Evolutionary conservation across 163 green algal genomes (phyloP), one percentile per base, ranked within the genome.

Genomic region (Volvox carteri): DNA sequence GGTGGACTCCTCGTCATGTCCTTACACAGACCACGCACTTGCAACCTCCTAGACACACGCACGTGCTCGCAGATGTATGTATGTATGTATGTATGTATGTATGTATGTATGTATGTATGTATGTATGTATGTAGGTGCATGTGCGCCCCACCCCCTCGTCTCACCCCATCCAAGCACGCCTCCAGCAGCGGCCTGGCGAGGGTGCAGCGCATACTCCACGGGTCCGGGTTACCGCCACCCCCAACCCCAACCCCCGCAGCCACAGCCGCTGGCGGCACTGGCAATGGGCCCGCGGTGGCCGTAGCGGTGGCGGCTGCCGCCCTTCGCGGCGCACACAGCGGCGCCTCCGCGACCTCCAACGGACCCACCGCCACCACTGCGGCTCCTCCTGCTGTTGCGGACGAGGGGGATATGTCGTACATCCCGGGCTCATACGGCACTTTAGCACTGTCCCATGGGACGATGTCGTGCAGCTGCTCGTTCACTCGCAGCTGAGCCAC

Each of bases 151-250:
- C 14, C 30, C n/a, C n/a, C 62, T 33, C 2, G 5, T 39, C 70
- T 78, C 25, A 78, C 70, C 70, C 39, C 70, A 35, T 78, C 39
- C 14, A 78, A 21, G 41, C 70, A 78, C 39, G 41, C 70, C 7
- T 18, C 37, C 70, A 78, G 41, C 41, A 78, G 70, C 41, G 58
- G 8, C 70, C 70, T 39, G 39, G 41, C 70, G 39, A 78, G 70
- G 21, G 56, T 41, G 30, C 30, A 52, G 18, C 70, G 70, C 5
- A 33, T 44, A 41, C 7, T 41, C 70, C 39, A 41, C 5, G 70
- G 70, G 42, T 78, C 70, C 33, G 39, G 70, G 30, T 1, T 12
- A 12, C 42, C 39, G 39, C 68, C 16, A 41, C n/a, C n/a, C n/a
- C n/a, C n/a, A n/a, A n/a, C n/a, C n/a, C n/a, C n/a, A n/a, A n/a